Base-by-base conservation (phyloP, 169 alveolate genomes). In the Plasmodium gaboni region DNA sequence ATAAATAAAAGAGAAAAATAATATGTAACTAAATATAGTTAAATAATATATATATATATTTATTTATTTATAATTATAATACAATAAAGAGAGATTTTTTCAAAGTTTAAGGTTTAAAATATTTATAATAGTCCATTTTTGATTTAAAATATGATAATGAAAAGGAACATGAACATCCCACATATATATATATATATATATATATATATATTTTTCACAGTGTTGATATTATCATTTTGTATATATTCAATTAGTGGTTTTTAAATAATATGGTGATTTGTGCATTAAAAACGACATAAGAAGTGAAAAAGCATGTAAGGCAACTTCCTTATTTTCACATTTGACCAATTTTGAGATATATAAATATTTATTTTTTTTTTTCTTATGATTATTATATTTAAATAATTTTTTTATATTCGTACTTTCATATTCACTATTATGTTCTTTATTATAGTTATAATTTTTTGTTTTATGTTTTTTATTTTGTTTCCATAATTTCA, bases 311-410 rank as follows among this genome's bases (percentile, higher is more conserved):
- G 87, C 87, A 15, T 86, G 92, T 48, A 86, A 74, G 17, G 92
- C 87, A 60, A 86, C 73, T 86, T 86, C 92, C 59, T 86, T 86
- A 26, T 86, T 70, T 86, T 86, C 92, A 64, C 92, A 86, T 71
- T 86, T 86, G n/a, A 86, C 92, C 57, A 86, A 69, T 60, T 86
- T 86, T 15, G 92, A 86, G 60, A 86, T 86, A 71, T 86, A 86
- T 72, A 86, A 46, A 86, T 60, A 69, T 60, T 86, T 86, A 48
- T 86, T 70, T 38, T 50, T 83, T 53, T 83, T 67, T 17, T 57
- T 24, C 44, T 46, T 19, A 68, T 69, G 61, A 51, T 70, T 38
- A n/a, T 86, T 61, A 42, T 55, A 38, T 55, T n/a, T 26, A 32
- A 59, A 46, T 12, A 8, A 26, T 48, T 86, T 64, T 53, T 46